Percentiles rank a stretch among this genome's conserved stretches.
phyloP scores from a whole-genome alignment of 495 filamentous ascomycete genomes.

The Aspergillus campestris region DNA sequence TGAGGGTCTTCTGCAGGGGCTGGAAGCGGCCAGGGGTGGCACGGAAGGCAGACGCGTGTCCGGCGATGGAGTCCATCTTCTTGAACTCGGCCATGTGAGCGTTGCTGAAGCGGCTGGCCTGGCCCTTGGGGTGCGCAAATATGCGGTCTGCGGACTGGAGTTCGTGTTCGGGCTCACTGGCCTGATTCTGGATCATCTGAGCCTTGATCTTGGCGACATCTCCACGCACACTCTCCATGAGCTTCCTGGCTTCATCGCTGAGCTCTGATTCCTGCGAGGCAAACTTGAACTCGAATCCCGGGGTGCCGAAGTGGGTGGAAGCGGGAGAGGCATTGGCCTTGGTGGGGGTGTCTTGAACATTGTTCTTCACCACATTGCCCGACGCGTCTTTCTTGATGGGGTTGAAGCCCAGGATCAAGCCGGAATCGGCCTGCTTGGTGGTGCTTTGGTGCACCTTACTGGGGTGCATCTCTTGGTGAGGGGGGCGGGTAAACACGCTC shows the following conservation, averaged over 20 bases:
- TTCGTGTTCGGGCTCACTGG: slow-evolving; percentile 31
- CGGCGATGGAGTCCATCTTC: slow-evolving; percentile 93
- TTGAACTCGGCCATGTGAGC: slow-evolving; percentile 81
- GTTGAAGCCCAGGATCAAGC: slow-evolving; percentile 57
- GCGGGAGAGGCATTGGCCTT: slow-evolving; percentile 33
- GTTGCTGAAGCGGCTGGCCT: slow-evolving; percentile 66
- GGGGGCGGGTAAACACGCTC: slow-evolving; percentile 33
- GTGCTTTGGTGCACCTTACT: slow-evolving; percentile 65
- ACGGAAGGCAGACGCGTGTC: slow-evolving; percentile 73
- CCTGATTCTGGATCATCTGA: slow-evolving; percentile 49
- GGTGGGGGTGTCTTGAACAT: slow-evolving; percentile 32
- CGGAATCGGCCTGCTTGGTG: slow-evolving; percentile 57
- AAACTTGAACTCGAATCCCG: slow-evolving; percentile 70
- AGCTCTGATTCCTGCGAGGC: slow-evolving; percentile 51
- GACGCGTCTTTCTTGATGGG: slow-evolving; percentile 45
- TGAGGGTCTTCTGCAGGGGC: slow-evolving; percentile 49
- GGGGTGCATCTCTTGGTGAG: slow-evolving; percentile 68
- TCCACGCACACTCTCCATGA: slow-evolving; percentile 69
- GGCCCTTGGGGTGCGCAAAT: slow-evolving; percentile 72
- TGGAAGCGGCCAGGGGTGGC: slow-evolving; percentile 50
- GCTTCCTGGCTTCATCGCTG: slow-evolving; percentile 60
- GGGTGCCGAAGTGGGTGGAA: slow-evolving; percentile 40
- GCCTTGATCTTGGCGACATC: slow-evolving; percentile 61
- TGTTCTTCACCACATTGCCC: slow-evolving; percentile 29
- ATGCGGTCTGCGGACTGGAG: slow-evolving; percentile 46